Evolutionary conservation across 2,329 filamentous ascomycete species (phyloP).

Genomic region (Colletotrichum sp.): DNA sequence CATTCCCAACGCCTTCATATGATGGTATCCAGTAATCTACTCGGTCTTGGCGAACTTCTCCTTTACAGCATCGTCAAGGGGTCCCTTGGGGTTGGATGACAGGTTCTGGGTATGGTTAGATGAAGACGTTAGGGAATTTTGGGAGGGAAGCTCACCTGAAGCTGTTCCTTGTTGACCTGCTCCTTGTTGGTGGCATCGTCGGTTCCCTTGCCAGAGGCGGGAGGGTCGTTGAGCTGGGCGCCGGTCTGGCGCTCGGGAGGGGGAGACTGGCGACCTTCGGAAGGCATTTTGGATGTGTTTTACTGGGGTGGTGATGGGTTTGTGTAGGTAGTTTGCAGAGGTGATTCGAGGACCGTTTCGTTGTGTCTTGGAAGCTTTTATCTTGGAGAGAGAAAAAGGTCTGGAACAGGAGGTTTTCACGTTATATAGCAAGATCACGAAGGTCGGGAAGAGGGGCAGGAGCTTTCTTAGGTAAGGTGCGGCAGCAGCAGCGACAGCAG

Average conservation of each 20-base stretch:
- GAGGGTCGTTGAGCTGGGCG: slow-evolving; percentile 64
- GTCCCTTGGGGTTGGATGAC: slow-evolving; percentile 68
- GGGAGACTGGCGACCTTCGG: slow-evolving; percentile 77
- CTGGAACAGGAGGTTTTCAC: background rate
- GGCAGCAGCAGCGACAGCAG: background rate
- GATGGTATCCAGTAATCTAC: background rate
- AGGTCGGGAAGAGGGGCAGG: background rate
- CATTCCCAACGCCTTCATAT: slow-evolving; percentile 1
- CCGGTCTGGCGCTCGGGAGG: slow-evolving; percentile 71
- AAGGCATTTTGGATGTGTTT: slow-evolving; percentile 62
- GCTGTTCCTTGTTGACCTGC: slow-evolving; percentile 53
- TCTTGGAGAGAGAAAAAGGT: background rate
- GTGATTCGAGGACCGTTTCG: too few species aligned
- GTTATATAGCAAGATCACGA: background rate
- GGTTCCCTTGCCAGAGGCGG: slow-evolving; percentile 62
- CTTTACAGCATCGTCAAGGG: slow-evolving; percentile 64
- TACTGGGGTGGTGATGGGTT: background rate
- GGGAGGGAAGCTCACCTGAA: slow-evolving; percentile 44
- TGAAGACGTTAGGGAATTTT: background rate
- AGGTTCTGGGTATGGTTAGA: slow-evolving; percentile 46
- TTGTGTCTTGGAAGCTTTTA: background rate
- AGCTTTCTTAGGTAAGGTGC: background rate
- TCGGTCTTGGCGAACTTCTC: slow-evolving; percentile 63
- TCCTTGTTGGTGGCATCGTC: slow-evolving; percentile 60
- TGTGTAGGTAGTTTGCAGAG: background rate